Evolutionary conservation across 306 rosid species (phyloP), one percentile per base, ranked within the genome.

Genomic region (Comarum palustre): DNA sequence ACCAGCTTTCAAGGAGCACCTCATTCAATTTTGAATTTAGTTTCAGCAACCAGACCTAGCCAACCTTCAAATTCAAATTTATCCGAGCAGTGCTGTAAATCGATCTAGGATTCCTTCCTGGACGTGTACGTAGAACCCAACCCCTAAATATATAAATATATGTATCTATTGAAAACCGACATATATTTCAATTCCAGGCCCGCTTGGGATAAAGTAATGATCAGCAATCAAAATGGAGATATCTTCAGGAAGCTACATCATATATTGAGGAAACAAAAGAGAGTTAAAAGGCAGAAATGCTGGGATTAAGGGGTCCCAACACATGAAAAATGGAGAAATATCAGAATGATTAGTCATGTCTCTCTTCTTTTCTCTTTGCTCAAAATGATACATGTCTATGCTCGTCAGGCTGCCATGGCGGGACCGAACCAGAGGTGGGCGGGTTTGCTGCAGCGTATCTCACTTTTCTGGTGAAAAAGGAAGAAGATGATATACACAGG

Each of bases 101-200:
- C 73, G 72, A 81, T 86, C 82, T 86, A 73, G 89, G 89, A 89
- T 84, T 84, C 89, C 71, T 78, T 75, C 68, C 67, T 46, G 65
- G 34, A 27, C 7, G 66, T 45, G n/a, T n/a, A n/a, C n/a, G 57
- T 15, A 43, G 1, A 27, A 3, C 71, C 22, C 29, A 2, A 52
- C 19, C 11, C 11, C 55, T 19, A 50, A 14, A 17, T 50, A 52
- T 43, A 27, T 15, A 45, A 14, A 34, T 34, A 32, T 32, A 34
- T 34, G 4, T 32, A n/a, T n/a, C n/a, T n/a, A n/a, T n/a, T n/a
- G n/a, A n/a, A n/a, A n/a, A n/a, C n/a, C n/a, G n/a, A n/a, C n/a
- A n/a, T n/a, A n/a, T n/a, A n/a, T n/a, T n/a, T n/a, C n/a, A n/a
- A n/a, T n/a, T n/a, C n/a, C n/a, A n/a, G n/a, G n/a, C n/a, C n/a